Percentiles rank a stretch among this genome's conserved stretches.
Conservation (phyloP, 805 yeast species). For the Sugiyamaella floridensis region DNA sequence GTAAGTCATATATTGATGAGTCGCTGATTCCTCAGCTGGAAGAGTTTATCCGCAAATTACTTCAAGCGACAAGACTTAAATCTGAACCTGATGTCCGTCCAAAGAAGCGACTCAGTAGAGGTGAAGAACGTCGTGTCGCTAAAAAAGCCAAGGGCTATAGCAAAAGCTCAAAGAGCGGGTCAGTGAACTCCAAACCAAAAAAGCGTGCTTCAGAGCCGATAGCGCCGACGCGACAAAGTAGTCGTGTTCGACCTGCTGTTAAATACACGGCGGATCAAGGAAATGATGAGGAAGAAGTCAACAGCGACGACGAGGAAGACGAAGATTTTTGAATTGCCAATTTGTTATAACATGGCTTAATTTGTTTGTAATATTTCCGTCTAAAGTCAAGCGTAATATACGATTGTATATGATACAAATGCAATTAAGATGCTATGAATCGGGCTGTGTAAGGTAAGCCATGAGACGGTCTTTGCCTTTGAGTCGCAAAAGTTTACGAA, state of each 20-base stretch:
- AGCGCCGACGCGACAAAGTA: constrained; percentile 10
- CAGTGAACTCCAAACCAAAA: constrained; percentile 14
- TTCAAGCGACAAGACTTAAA: not conserved
- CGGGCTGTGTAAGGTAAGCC: constrained; percentile 39
- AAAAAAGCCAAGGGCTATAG: not conserved
- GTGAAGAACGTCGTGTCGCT: not conserved
- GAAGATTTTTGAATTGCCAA: constrained; percentile 1
- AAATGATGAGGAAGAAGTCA: constrained; percentile 17
- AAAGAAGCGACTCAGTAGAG: not conserved
- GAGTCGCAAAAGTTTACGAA: constrained; percentile 53
- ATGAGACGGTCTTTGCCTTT: constrained; percentile 66
- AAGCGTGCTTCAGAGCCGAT: constrained; percentile 21
- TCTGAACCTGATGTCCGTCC: not conserved
- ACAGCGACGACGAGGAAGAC: constrained; percentile 18
- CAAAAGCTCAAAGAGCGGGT: not conserved
- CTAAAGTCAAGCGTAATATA: not conserved
- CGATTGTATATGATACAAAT: not conserved
- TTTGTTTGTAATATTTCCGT: not conserved
- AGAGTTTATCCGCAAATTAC: not conserved
- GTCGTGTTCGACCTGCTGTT: constrained; percentile 17
- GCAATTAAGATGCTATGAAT: constrained; percentile 1
- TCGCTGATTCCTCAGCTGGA: constrained; percentile 25
- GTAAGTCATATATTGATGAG: constrained; percentile 51
- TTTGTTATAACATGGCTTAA: not conserved
- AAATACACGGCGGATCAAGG: constrained; percentile 13